Conservation (phyloP, 2,329 filamentous ascomycete genomes). For the Monosporascus sp. region DNA sequence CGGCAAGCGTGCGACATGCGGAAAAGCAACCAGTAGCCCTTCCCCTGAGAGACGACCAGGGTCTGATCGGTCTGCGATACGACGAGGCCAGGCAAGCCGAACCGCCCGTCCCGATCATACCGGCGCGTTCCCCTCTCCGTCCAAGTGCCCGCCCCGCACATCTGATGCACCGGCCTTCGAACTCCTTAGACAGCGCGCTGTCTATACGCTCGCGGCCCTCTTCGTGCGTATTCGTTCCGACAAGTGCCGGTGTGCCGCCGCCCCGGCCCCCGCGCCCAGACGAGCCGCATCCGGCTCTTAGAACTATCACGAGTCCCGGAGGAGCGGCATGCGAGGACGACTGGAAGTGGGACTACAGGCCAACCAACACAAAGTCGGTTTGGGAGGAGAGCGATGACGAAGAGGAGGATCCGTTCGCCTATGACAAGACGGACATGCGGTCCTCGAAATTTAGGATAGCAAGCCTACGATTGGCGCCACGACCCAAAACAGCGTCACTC, state of each 20-base stretch:
- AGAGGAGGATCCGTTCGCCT: conserved; percentile 31
- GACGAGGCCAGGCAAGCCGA: conserved; percentile 54
- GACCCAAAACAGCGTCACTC: conserved; percentile 25
- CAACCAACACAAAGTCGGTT: conserved; percentile 30
- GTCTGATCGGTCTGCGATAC: conserved; percentile 52
- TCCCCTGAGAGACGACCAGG: conserved; percentile 42
- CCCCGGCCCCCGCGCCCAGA: conserved; percentile 35
- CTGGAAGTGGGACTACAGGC: conserved; percentile 51
- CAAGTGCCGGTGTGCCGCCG: conserved; percentile 29
- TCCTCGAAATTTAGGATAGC: conserved; percentile 13
- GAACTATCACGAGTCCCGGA: conserved; percentile 27
- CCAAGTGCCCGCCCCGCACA: conserved; percentile 19
- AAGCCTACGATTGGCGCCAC: conserved; percentile 19
- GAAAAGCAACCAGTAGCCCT: conserved; percentile 30
- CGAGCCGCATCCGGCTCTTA: conserved; percentile 50
- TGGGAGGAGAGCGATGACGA: conserved; percentile 36
- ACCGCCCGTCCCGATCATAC: conserved; percentile 49
- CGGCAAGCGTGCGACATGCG: conserved; percentile 38
- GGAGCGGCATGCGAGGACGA: conserved; percentile 26
- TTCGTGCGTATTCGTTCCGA: conserved; percentile 21
- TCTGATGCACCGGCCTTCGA: conserved; percentile 10
- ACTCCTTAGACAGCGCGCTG: conserved; percentile 7
- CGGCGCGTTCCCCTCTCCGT: conserved; percentile 34
- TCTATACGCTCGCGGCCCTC: conserved; percentile 14
- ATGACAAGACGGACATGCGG: conserved; percentile 17